phyloP scores from a whole-genome alignment of 2,329 filamentous ascomycete genomes.

The Didymella keratinophila region DNA sequence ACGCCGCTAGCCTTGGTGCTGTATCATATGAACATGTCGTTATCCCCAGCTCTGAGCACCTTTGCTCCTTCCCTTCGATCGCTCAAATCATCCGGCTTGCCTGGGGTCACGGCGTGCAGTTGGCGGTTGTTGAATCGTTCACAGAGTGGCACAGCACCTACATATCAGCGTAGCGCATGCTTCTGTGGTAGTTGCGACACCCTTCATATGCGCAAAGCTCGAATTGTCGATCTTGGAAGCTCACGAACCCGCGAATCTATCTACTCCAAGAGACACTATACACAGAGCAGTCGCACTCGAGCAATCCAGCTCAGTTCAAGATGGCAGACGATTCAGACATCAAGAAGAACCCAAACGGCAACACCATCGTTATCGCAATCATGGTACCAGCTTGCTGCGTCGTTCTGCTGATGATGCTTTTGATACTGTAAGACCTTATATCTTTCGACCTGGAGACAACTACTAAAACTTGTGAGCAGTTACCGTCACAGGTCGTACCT shows the following conservation, averaged over 20 bases:
- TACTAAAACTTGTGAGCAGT: conserved; percentile 17
- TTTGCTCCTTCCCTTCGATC: conserved; percentile 3
- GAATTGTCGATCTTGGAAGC: conserved; percentile 18
- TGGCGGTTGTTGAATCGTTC: conserved; percentile 1
- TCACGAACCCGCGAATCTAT: not conserved
- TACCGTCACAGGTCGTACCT: conserved; percentile 35
- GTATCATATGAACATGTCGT: conserved; percentile 26
- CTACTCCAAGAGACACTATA: not conserved
- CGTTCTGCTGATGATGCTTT: conserved; percentile 39
- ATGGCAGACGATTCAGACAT: conserved; percentile 11
- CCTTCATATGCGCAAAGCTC: conserved; percentile 24
- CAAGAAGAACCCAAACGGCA: conserved; percentile 12
- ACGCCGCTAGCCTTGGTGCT: conserved; percentile 27
- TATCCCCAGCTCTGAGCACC: conserved; percentile 14
- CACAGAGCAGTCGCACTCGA: not conserved
- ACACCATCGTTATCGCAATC: conserved; percentile 40
- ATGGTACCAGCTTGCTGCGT: conserved; percentile 45
- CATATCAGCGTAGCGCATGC: conserved; percentile 1
- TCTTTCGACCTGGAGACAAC: not conserved
- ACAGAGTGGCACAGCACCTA: conserved; percentile 3
- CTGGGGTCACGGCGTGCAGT: conserved; percentile 14
- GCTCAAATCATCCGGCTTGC: conserved; percentile 4
- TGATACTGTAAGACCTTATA: conserved; percentile 38
- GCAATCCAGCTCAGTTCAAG: not conserved
- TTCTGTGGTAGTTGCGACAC: conserved; percentile 20